Evolutionary conservation across 345 rosid species (phyloP).

Genomic region (Passiflora organensis): DNA sequence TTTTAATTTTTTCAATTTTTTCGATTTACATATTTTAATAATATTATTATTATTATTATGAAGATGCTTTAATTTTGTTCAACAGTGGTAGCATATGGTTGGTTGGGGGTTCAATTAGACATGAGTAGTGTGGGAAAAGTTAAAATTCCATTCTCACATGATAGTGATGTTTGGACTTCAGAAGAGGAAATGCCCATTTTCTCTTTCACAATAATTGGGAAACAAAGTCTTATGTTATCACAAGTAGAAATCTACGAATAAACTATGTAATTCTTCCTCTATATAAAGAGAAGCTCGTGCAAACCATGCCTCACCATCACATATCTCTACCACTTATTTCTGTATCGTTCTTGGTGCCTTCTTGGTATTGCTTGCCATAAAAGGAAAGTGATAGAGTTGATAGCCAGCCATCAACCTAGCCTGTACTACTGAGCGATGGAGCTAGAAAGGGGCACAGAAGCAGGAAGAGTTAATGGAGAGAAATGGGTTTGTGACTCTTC

Average conservation of each 20-base stretch:
- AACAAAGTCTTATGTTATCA: background rate
- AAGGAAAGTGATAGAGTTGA: background rate
- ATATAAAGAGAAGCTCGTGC: constrained; percentile 27
- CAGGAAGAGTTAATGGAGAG: constrained; percentile 20
- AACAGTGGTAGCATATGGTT: no score
- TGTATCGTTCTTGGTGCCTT: background rate
- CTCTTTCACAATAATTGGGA: background rate
- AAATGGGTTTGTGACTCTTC: constrained; percentile 64
- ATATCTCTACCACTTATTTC: background rate
- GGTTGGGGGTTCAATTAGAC: no score
- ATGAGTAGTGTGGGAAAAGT: no score
- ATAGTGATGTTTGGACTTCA: background rate
- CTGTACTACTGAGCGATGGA: background rate
- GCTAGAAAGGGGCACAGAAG: constrained; percentile 12
- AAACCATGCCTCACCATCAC: constrained; percentile 4
- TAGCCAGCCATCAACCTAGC: background rate
- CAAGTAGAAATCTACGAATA: background rate
- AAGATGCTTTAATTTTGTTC: no score
- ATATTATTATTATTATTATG: no score
- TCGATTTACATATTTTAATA: no score
- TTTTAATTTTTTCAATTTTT: no score
- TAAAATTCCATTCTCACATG: constrained; percentile 16
- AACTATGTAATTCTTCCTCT: constrained; percentile 7
- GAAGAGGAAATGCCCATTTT: constrained; percentile 3
- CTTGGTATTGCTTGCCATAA: no score